Conservation (phyloP, 208 protist species). For the Leishmania major region DNA sequence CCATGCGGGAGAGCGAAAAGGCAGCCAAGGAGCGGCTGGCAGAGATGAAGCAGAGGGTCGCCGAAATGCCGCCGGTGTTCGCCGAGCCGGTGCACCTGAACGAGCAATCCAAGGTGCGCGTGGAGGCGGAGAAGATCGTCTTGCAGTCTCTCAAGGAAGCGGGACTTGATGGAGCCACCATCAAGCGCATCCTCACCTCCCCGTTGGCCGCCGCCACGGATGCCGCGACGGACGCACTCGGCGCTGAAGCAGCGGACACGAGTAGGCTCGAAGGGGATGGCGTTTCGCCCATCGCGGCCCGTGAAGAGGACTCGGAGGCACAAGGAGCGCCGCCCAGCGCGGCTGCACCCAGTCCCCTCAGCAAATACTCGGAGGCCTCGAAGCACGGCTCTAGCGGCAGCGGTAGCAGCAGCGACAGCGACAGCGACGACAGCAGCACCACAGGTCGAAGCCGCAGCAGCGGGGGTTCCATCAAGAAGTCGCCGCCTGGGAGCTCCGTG, state of each 20-base stretch:
- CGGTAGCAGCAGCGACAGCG: background rate
- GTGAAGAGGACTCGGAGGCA: background rate
- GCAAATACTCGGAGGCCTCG: background rate
- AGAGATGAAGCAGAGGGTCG: conserved; percentile 75
- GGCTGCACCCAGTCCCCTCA: background rate
- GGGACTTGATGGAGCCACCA: conserved; percentile 59
- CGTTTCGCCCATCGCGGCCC: background rate
- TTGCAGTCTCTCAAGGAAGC: conserved; percentile 67
- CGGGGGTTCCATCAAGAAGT: background rate
- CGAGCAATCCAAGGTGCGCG: conserved; percentile 60
- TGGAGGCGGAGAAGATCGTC: conserved; percentile 70
- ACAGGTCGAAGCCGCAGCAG: conserved; percentile 6
- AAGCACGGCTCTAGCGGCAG: conserved; percentile 5
- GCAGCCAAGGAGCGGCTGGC: conserved; percentile 49
- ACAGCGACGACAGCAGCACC: conserved; percentile 4
- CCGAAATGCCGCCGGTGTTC: conserved; percentile 82
- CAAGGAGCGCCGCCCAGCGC: background rate
- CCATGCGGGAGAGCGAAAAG: conserved; percentile 54
- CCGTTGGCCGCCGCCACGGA: background rate
- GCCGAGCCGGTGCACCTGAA: conserved; percentile 76
- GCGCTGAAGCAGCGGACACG: background rate
- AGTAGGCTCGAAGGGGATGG: background rate
- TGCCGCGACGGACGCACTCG: background rate
- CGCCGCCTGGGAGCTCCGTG: conserved; percentile 3
- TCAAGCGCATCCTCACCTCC: conserved; percentile 49